Conservation (phyloP, 768 basidiomycete species). For the Daedaleopsis sinensis region DNA sequence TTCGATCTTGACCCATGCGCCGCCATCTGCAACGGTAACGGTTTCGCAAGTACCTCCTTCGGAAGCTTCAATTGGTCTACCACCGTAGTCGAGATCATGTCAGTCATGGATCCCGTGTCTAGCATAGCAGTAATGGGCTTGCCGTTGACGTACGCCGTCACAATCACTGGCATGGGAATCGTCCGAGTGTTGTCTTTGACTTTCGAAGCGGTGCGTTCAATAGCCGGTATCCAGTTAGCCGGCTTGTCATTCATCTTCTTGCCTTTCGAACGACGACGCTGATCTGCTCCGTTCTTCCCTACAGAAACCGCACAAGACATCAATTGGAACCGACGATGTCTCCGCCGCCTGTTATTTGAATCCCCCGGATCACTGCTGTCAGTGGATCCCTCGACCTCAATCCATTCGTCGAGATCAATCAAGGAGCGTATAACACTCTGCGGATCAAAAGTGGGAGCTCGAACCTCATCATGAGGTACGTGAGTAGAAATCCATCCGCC, state of each 20-base stretch:
- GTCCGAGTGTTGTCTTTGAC: background rate
- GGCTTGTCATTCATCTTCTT: too few species aligned
- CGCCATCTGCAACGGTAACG: slow-evolving; percentile 33
- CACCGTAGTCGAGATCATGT: slow-evolving; percentile 34
- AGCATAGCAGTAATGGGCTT: slow-evolving; percentile 20
- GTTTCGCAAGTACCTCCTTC: slow-evolving; percentile 22
- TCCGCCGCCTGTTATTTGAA: too few species aligned
- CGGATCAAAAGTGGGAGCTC: background rate
- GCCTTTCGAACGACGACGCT: too few species aligned
- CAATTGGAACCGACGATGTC: too few species aligned
- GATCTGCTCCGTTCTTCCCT: too few species aligned
- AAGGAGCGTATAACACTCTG: background rate
- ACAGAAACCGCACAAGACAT: too few species aligned
- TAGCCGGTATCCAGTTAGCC: background rate
- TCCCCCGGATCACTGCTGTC: too few species aligned
- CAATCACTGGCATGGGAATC: slow-evolving; percentile 18
- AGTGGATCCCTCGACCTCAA: too few species aligned
- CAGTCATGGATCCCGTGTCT: slow-evolving; percentile 31
- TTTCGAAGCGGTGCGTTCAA: too few species aligned
- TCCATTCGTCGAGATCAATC: slow-evolving; percentile 1
- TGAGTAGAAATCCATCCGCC: background rate
- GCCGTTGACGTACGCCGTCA: slow-evolving; percentile 24
- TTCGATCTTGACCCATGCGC: slow-evolving; percentile 34
- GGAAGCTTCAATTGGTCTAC: slow-evolving; percentile 30
- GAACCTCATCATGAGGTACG: background rate